Percentiles rank a stretch among this genome's conserved stretches.
Evolutionary conservation across 1,284 basidiomycete species (phyloP).

Genomic region (Fomitopsis pinicola): DNA sequence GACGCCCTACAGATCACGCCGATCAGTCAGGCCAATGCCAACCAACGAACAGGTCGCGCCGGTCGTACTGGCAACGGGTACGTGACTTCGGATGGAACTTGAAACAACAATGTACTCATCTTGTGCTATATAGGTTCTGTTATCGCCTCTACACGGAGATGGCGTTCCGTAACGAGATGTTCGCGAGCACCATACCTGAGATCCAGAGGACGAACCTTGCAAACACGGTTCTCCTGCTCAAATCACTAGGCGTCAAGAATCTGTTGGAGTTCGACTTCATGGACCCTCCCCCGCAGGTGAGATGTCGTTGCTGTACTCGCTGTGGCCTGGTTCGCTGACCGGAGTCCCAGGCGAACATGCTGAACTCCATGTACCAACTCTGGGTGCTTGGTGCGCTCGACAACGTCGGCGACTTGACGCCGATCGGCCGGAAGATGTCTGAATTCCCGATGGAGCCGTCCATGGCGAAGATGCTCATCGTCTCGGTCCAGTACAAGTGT

Average conservation of each 20-base stretch:
- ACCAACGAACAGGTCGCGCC: slow-evolving; percentile 93
- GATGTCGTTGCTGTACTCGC: slow-evolving; percentile 26
- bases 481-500: slow-evolving; percentile 90
- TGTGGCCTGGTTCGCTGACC: slow-evolving; percentile 19
- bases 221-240: slow-evolving; percentile 90
- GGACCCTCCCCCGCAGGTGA: slow-evolving; percentile 93
- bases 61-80: slow-evolving; percentile 93
- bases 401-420: slow-evolving; percentile 95
- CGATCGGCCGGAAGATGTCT: slow-evolving; percentile 92
- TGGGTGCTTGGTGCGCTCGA: slow-evolving; percentile 98
- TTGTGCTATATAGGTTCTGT: slow-evolving; percentile 61
- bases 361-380: slow-evolving; percentile 98
- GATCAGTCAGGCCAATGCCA: slow-evolving; percentile 96
- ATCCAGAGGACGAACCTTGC: slow-evolving; percentile 96
- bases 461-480: slow-evolving; percentile 98
- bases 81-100: slow-evolving; percentile 23
- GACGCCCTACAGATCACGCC: slow-evolving; percentile 98
- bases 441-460: slow-evolving; percentile 99
- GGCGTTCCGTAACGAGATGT: slow-evolving; percentile 97
- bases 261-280: slow-evolving; percentile 99
- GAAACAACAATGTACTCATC: neutral
- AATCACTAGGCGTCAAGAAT: slow-evolving; percentile 99
- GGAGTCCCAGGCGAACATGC: slow-evolving; percentile 72
- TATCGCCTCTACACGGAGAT: slow-evolving; percentile 98
- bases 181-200: slow-evolving; percentile 94